These are phyloP conservation scores for Colletotrichum spinosum DNA, from an alignment of 2,329 filamentous ascomycete genomes.

Conservation along the genomic window DNA sequence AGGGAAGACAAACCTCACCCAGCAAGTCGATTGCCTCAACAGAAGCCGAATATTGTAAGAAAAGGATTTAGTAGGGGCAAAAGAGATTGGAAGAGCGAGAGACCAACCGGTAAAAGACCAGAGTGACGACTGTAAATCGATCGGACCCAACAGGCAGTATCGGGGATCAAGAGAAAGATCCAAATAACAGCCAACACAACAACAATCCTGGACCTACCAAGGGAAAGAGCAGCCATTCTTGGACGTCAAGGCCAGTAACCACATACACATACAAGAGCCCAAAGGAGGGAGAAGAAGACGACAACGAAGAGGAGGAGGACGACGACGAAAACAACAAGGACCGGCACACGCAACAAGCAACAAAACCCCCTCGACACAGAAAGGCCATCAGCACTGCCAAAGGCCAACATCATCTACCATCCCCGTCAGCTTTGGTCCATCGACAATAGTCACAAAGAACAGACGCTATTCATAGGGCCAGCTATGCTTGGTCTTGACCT, in stretches of 20 bases:
- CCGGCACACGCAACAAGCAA: background rate
- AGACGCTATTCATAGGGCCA: slow-evolving; percentile 32
- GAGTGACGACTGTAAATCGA: no score
- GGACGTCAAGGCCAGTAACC: background rate
- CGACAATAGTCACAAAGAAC: slow-evolving; percentile 11
- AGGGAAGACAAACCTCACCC: no score
- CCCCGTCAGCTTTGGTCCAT: background rate
- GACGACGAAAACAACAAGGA: background rate
- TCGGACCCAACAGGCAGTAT: no score
- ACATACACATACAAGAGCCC: background rate
- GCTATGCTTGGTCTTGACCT: slow-evolving; percentile 11
- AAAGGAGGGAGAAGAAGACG: background rate
- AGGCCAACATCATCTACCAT: background rate
- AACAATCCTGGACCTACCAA: background rate
- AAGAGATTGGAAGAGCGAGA: no score
- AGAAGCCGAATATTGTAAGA: no score
- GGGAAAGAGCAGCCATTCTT: background rate
- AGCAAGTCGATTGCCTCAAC: no score
- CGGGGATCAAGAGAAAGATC: slow-evolving; percentile 7
- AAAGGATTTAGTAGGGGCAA: no score
- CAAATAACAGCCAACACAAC: slow-evolving; percentile 2
- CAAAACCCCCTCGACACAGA: background rate
- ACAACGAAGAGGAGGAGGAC: slow-evolving; percentile 7
- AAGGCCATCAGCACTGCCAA: background rate
- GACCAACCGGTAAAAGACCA: no score